These are phyloP conservation scores for Mollisia scopiformis DNA, from an alignment of 2,329 filamentous ascomycete genomes.

Conservation along the genomic window DNA sequence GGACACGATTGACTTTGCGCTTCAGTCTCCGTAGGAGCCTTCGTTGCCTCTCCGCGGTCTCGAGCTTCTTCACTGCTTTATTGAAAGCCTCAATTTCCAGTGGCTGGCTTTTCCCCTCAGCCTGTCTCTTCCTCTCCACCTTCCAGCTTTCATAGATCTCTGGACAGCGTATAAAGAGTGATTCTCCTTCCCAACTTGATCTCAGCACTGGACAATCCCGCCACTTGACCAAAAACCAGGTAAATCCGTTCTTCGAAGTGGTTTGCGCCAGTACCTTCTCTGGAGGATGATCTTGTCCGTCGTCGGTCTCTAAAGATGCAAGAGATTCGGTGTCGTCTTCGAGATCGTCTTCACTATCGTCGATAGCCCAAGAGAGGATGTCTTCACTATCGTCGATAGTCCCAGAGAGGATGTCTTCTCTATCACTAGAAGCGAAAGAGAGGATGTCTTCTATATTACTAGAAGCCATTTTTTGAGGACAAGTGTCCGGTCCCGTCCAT, in stretches of 20 bases:
- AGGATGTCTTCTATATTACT: neutral
- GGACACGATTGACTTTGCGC: slow-evolving; percentile 31
- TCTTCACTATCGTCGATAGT: slow-evolving; percentile 23
- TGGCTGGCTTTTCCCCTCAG: slow-evolving; percentile 33
- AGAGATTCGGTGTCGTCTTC: slow-evolving; percentile 34
- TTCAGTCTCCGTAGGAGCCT: slow-evolving; percentile 33
- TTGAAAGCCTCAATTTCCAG: slow-evolving; percentile 35
- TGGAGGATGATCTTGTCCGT: slow-evolving; percentile 34
- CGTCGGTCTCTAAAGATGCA: slow-evolving; percentile 36
- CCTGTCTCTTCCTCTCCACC: slow-evolving; percentile 32
- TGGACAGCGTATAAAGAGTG: slow-evolving; percentile 27
- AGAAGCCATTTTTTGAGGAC: slow-evolving; percentile 18
- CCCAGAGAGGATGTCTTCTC: slow-evolving; percentile 23
- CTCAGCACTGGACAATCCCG: slow-evolving; percentile 36
- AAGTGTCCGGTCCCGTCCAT: slow-evolving; percentile 6
- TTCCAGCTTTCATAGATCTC: slow-evolving; percentile 33
- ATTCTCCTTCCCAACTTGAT: slow-evolving; percentile 36
- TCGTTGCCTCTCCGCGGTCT: slow-evolving; percentile 29
- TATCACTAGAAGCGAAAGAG: slow-evolving; percentile 11
- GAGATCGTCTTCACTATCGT: slow-evolving; percentile 28
- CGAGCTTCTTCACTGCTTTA: slow-evolving; percentile 28
- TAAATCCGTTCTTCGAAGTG: slow-evolving; percentile 25
- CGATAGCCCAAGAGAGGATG: neutral
- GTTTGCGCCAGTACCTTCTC: slow-evolving; percentile 36
- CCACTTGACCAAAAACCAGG: slow-evolving; percentile 40